phyloP scores from a whole-genome alignment of 805 yeast genomes.

The Sugiyamaella chiloensis region DNA sequence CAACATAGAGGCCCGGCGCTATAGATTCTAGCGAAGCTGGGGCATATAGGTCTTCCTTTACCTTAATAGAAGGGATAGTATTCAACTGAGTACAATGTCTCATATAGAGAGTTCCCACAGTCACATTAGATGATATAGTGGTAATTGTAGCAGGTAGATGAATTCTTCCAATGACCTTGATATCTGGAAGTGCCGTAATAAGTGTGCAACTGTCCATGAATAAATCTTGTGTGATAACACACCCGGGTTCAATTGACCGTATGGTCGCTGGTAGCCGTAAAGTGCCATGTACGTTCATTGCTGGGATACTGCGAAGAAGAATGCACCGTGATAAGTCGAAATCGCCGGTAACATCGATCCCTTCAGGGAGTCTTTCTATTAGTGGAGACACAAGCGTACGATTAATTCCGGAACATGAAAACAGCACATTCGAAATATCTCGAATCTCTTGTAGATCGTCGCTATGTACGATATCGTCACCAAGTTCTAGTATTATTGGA shows the following conservation, averaged over 20 bases:
- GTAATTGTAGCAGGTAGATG: background rate
- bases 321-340: background rate
- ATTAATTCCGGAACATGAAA: too few relatives aligned
- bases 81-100: background rate
- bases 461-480: too few relatives aligned
- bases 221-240: background rate
- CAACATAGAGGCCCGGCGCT: background rate
- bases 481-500: too few relatives aligned
- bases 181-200: background rate
- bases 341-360: background rate
- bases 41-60: background rate
- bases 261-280: background rate
- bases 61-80: background rate
- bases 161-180: background rate
- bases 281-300: background rate
- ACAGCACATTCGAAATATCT: too few relatives aligned
- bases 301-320: constrained; percentile 1
- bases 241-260: background rate
- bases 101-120: background rate
- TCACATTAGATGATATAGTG: background rate
- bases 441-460: too few relatives aligned
- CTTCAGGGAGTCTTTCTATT: background rate
- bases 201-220: background rate
- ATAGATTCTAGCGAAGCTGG: background rate
- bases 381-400: too few relatives aligned